phyloP scores from a whole-genome alignment of 805 yeast genomes.

The Blastobotrys mokoenaii region DNA sequence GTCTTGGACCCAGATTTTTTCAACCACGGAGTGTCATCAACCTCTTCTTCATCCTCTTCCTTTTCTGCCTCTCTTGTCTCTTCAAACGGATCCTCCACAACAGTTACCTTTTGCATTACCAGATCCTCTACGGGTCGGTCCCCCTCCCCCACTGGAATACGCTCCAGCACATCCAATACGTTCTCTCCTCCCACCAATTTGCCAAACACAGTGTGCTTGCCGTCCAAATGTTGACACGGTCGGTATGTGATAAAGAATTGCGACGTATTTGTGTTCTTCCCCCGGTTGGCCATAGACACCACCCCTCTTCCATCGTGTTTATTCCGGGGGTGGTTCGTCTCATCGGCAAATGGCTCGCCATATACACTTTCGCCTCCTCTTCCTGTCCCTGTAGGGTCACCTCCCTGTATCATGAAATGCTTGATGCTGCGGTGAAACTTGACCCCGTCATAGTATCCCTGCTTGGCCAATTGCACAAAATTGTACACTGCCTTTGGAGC shows the following conservation, averaged over 20 bases:
- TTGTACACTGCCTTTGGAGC: conserved; percentile 25
- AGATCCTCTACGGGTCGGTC: conserved; percentile 41
- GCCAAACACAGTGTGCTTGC: conserved; percentile 75
- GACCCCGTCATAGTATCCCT: conserved; percentile 27
- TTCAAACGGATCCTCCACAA: conserved; percentile 18
- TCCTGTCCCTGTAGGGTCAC: conserved; percentile 31
- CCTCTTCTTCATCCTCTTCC: conserved; percentile 3
- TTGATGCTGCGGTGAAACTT: conserved; percentile 26
- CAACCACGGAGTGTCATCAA: conserved; percentile 20
- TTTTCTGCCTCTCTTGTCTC: conserved; percentile 6
- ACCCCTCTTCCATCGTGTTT: conserved; percentile 74
- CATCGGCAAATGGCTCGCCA: conserved; percentile 27
- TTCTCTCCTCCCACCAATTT: conserved; percentile 34
- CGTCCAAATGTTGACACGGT: conserved; percentile 64
- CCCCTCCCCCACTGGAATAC: conserved; percentile 36
- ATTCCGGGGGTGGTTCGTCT: conserved; percentile 34
- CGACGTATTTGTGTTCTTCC: conserved; percentile 88
- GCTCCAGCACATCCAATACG: conserved; percentile 51
- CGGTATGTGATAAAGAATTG: conserved; percentile 80
- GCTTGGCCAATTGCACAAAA: conserved; percentile 22
- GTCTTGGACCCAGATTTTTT: conserved; percentile 4
- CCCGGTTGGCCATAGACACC: conserved; percentile 86
- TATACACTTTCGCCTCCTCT: conserved; percentile 44
- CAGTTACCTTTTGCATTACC: conserved; percentile 25
- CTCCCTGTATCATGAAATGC: conserved; percentile 30